Base-by-base conservation (phyloP, 2,329 filamentous ascomycete genomes). In the Nannizzia gypsea region DNA sequence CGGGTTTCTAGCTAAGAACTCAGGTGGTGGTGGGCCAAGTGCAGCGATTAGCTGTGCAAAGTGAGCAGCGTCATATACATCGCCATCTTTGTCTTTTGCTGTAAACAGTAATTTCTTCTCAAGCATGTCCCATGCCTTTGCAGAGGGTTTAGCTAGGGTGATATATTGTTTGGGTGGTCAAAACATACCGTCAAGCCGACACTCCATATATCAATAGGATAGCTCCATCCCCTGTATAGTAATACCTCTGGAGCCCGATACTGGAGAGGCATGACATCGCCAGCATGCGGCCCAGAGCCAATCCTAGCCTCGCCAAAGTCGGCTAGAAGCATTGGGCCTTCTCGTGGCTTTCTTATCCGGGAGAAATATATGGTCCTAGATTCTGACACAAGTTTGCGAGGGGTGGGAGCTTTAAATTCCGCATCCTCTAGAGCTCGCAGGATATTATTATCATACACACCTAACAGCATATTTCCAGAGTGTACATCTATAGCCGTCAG, bases 101-200 rank as follows among this genome's bases (percentile, higher is more conserved):
- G 68, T 68, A 62, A 79, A 80, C 17, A 80, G 65, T 40, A 68
- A 70, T 0, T 65, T 65, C 3, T 74, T 70, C 64, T 78, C 71
- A 36, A 77, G 77, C 1, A 80, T 50, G 56, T 79, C 74, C 76
- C 77, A 79, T 2, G 75, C 71, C 76, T 38, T n/a, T n/a, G n/a
- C n/a, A n/a, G n/a, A 38, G 57, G 22, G 62, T 58, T 42, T 8
- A 40, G 57, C 36, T 38, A 28, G 28, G 6, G 17, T 2, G 13
- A 8, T n/a, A n/a, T n/a, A n/a, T n/a, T n/a, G n/a, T n/a, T n/a
- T n/a, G n/a, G n/a, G n/a, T n/a, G n/a, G n/a, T n/a, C n/a, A n/a
- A n/a, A 20, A 24, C 48, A 1, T 63, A 64, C 64, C 66, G 69
- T 63, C 20, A 66, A 63, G 6, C 63, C 68, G 17, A 70, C 61